Percentiles rank a stretch among this genome's conserved stretches.
Evolutionary conservation across 768 basidiomycete species (phyloP).

Genomic region (Mycena galopus): DNA sequence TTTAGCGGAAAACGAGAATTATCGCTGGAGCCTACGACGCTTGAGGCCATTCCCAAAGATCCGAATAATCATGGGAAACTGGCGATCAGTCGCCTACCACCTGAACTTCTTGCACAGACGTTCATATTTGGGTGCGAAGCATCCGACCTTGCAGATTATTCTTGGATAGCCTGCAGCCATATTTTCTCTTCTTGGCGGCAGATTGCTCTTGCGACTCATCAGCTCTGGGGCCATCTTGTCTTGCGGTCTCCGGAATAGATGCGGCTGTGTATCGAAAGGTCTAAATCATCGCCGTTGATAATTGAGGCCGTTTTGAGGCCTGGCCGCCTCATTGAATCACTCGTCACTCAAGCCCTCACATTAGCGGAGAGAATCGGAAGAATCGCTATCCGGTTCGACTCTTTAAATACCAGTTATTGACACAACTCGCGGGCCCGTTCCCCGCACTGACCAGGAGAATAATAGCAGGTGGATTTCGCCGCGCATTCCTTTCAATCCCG

Average conservation of each 20-base stretch:
- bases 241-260: constrained; percentile 13
- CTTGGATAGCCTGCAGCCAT: constrained; percentile 29
- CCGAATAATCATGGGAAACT: constrained; percentile 16
- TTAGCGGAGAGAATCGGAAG: constrained; percentile 6
- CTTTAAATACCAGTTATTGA: not conserved
- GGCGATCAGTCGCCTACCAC: constrained; percentile 19
- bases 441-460: constrained; percentile 11
- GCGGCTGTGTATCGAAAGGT: constrained; percentile 18
- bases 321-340: not conserved
- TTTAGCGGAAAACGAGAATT: too few species aligned
- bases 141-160: not conserved
- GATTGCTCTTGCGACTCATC: constrained; percentile 14
- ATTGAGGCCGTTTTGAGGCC: constrained; percentile 6
- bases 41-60: too few species aligned
- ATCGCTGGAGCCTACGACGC: too few species aligned
- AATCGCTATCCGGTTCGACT: constrained; percentile 6
- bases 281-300: constrained; percentile 18
- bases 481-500: not conserved
- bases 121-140: constrained; percentile 24
- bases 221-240: constrained; percentile 27
- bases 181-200: constrained; percentile 29
- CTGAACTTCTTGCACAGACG: constrained; percentile 27
- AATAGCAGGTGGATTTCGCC: not conserved
- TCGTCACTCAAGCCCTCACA: constrained; percentile 1
- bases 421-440: constrained; percentile 13